Conservation (phyloP, 805 yeast genomes). For the Brettanomyces sp. region DNA sequence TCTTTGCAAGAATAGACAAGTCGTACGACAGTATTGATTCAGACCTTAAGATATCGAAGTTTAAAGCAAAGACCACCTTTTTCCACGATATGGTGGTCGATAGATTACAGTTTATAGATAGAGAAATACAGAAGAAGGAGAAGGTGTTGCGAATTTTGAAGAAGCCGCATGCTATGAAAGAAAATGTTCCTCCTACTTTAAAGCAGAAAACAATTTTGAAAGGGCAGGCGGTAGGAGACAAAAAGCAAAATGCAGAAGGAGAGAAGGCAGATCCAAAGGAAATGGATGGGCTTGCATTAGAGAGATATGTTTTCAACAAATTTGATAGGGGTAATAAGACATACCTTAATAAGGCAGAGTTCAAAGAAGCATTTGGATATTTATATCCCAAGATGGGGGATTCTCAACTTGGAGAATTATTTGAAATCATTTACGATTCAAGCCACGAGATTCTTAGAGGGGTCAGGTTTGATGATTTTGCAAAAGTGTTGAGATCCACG, state of each 20-base stretch:
- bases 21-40: conserved; percentile 1
- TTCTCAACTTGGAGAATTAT: conserved; percentile 29
- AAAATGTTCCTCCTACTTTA: no score
- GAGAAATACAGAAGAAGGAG: conserved; percentile 24
- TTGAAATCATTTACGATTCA: conserved; percentile 20
- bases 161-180: conserved; percentile 2
- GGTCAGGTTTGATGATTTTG: conserved; percentile 18
- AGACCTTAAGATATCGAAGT: conserved; percentile 22
- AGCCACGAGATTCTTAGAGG: conserved; percentile 17
- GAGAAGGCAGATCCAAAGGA: neutral
- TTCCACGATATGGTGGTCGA: conserved; percentile 29
- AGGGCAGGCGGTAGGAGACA: neutral
- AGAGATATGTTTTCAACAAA: conserved; percentile 32
- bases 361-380: conserved; percentile 32
- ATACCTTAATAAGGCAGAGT: conserved; percentile 31
- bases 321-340: conserved; percentile 28
- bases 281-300: neutral
- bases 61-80: conserved; percentile 27
- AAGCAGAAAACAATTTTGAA: neutral
- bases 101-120: conserved; percentile 32
- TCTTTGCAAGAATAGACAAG: conserved; percentile 5
- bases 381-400: conserved; percentile 29
- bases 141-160: conserved; percentile 9
- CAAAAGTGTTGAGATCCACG: conserved; percentile 13
- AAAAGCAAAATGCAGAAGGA: neutral